Percentiles rank a stretch among this genome's conserved stretches.
Conservation (phyloP, 441 rosid species). For the Bruguiera hainesii region DNA sequence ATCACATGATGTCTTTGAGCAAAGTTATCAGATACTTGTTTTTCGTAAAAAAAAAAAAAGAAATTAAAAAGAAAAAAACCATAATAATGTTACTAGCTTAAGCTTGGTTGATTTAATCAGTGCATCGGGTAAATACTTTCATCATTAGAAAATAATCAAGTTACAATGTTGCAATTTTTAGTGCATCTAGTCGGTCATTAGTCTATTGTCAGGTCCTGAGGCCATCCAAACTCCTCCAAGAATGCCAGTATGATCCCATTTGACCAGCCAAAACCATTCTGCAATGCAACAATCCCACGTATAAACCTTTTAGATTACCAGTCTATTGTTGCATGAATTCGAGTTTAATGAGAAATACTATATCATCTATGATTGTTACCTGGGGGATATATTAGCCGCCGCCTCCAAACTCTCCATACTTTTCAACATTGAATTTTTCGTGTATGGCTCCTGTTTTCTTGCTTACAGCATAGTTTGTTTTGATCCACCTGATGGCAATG, state of each 20-base stretch:
- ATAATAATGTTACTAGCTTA: too few relatives aligned
- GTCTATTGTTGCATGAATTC: neutral
- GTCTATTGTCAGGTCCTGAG: conserved; percentile 41
- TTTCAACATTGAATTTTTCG: conserved; percentile 67
- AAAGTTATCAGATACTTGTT: too few relatives aligned
- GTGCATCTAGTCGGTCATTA: conserved; percentile 20
- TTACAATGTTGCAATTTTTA: neutral
- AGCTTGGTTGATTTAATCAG: too few relatives aligned
- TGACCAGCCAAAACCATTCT: conserved; percentile 98
- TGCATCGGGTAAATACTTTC: too few relatives aligned
- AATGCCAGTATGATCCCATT: conserved; percentile 83
- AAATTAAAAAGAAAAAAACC: too few relatives aligned
- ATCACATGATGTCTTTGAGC: too few relatives aligned
- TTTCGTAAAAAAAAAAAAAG: too few relatives aligned
- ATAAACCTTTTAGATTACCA: neutral
- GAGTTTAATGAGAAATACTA: neutral
- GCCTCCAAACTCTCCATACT: conserved; percentile 68
- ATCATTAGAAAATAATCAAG: too few relatives aligned
- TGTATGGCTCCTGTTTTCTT: conserved; percentile 66
- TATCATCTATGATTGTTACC: conserved; percentile 32
- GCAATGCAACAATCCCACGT: conserved; percentile 17
- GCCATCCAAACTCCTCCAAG: conserved; percentile 96
- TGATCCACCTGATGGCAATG: conserved; percentile 74
- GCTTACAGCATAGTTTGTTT: conserved; percentile 57
- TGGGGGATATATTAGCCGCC: conserved; percentile 81